Evolutionary conservation across 768 basidiomycete genomes (phyloP), one percentile per base, ranked within the genome.

Genomic region (Suillus subaureus): DNA sequence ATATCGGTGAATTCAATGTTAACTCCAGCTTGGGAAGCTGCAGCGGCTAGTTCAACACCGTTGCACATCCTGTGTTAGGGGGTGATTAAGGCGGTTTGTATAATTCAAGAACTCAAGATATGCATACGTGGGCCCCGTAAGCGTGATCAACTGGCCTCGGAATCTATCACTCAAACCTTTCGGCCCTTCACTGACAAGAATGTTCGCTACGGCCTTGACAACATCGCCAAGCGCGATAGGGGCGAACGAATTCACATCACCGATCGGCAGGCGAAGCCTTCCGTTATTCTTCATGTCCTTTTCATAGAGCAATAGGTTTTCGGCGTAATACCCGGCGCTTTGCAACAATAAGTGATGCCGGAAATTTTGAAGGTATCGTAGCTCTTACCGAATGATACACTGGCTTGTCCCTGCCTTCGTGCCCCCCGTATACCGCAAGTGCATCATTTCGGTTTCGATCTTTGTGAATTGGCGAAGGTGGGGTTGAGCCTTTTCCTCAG

Each of bases 401-500:
- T 73, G 70, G 61, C 71, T 73, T 33, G 33, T 72, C 31, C 73
- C 77, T 40, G 76, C 70, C 61, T 75, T 63, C 8, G 72, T 67
- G 26, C 64, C 56, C 23, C 70, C 52, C 43, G 68, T 58, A 11
- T 65, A 61, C 66, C 76, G 76, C 43, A 68, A 39, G 66, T 69
- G 65, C 70, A 77, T 69, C 18, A 67, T 70, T 63, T 74, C 65
- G 18, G 68, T 54, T 71, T 78, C 77, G 63, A 78, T 69, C 16
- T 73, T 72, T 64, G 76, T 68, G 65, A 77, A 77, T 67, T 78
- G 75, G 26, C 74, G 70, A 40, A 78, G 66, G 21, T 72, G 67
- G 18, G 77, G 75, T 62, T 78, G 75, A 61, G 67, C 70, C 60
- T 73, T 71, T 43, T 64, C 64, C 49, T 78, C 77, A 13, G 77